Base-by-base conservation (phyloP, 2,329 filamentous ascomycete genomes). In the Ophiostoma ips region DNA sequence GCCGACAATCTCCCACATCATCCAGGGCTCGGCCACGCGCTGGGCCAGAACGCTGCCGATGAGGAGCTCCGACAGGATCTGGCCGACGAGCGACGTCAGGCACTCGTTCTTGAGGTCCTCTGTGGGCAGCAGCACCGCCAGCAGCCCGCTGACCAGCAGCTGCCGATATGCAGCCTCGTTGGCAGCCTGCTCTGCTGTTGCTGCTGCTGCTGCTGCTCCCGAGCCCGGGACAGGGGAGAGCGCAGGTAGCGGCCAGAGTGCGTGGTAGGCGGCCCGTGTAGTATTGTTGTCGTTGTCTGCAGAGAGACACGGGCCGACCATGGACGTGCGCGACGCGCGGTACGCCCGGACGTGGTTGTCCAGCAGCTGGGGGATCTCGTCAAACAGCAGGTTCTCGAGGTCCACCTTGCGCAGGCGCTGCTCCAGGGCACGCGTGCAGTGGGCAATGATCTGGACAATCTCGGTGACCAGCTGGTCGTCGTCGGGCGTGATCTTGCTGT, bases 101-200 rank as follows among this genome's bases (percentile, higher is more conserved):
- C 87, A 94, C 49, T 79, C 79, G 63, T 95, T 96, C 60, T 90
- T 81, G 36, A 96, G 71, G 63, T 96, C 90, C 60, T 96, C 90
- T 15, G 88, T 92, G 10, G 92, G 92, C 18, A 98, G 73, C 15
- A 98, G 75, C 48, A 95, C 73, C 21, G 87, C 83, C 54, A 98
- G 70, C 35, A 88, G 73, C 30, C 83, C 86, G 61, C 89, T 81
- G 15, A 89, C 83, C n/a, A 96, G 72, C 51, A 96, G 71, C 61
- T 94, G 87, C 58, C 90, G 84, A 71, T 95, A 96, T 43, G 79
- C 73, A 24, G 75, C 73, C 68, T 96, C 92, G 60, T 88, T 90
- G 54, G 83, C 76, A 51, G 71, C 70, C 67, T 94, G 88, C 50
- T 77, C 70, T 52, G 71, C 19, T 28, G 11, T 15, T 6, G 28